These are phyloP conservation scores for Plasmodium knowlesi DNA, from an alignment of 169 alveolate genomes.

Conservation along the genomic window DNA sequence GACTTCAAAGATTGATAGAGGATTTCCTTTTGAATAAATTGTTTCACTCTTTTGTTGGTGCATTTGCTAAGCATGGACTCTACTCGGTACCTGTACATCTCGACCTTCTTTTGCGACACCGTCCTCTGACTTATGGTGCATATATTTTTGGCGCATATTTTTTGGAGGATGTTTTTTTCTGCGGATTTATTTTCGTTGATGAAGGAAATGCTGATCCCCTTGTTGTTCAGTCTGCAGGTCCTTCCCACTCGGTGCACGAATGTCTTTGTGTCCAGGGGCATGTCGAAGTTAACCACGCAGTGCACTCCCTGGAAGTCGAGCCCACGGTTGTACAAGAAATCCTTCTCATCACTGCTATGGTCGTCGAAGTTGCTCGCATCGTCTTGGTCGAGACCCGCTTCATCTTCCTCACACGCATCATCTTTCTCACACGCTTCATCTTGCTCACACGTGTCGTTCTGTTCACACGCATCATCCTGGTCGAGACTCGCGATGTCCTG, in stretches of 20 bases:
- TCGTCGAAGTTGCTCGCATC: slow-evolving; percentile 50
- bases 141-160: slow-evolving; percentile 20
- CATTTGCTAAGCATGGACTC: slow-evolving; percentile 49
- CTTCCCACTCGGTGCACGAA: slow-evolving; percentile 99
- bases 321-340: slow-evolving; percentile 89
- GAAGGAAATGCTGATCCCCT: slow-evolving; percentile 89
- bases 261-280: slow-evolving; percentile 94
- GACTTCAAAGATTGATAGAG: slow-evolving; percentile 56
- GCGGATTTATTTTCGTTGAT: slow-evolving; percentile 78
- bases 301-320: slow-evolving; percentile 96
- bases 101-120: slow-evolving; percentile 3
- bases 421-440: slow-evolving; percentile 26
- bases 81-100: slow-evolving; percentile 61
- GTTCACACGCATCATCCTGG: not conserved
- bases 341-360: slow-evolving; percentile 76
- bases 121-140: slow-evolving; percentile 10
- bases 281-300: slow-evolving; percentile 96
- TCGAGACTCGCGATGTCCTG: slow-evolving; percentile 68
- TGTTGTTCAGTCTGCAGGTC: slow-evolving; percentile 97
- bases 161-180: slow-evolving; percentile 45
- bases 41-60: slow-evolving; percentile 41
- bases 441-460: slow-evolving; percentile 75
- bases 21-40: slow-evolving; percentile 41
- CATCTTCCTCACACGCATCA: slow-evolving; percentile 70
- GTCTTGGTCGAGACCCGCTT: no score